Evolutionary conservation across 257 asterid genomes (phyloP), one percentile per base, ranked within the genome.

Genomic region (Solanum peruvianum): DNA sequence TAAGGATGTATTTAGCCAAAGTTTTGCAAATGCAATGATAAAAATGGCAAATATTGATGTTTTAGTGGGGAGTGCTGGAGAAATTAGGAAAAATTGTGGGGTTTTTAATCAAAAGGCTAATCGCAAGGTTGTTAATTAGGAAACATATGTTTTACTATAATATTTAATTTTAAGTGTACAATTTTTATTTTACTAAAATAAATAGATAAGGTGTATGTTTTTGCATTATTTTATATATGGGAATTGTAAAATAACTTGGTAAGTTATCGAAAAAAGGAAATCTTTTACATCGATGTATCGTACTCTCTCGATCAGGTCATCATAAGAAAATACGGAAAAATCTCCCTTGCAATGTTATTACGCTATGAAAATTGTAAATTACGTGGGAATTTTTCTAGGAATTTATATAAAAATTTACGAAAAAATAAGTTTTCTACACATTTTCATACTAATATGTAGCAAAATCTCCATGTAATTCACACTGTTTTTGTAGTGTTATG

Each of bases 61-160:
- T 85, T 87, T 88, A 21, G 86, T 81, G 0, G 92, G 93, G 8
- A 88, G 44, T 15, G 84, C 47, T 7, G 93, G 92, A 81, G 91
- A 91, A 82, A 85, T 89, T 8, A 87, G 93, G 42, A 89, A 87
- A 77, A 87, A 89, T 85, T 91, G 92, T 35, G 78, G 90, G 37
- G 88, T 45, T n/a, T 86, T 88, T 78, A 88, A 56, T 56, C 64
- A 18, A 23, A 56, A 56, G 64, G 11, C n/a, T 56, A 56, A 44
- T 11, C n/a, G 21, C 23, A 76, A 42, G 83, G 60, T 76, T 64
- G 27, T 31, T 76, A 56, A 52, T 41, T 42, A 76, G 83, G 83
- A 75, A 76, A 31, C 56, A 75, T 42, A n/a, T 25, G 83, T 41
- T 76, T 12, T 41, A n/a, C 7, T 25, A 76, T 39, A 11, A 0